phyloP scores from a whole-genome alignment of 1,284 basidiomycete genomes.

The Mycena sp. region DNA sequence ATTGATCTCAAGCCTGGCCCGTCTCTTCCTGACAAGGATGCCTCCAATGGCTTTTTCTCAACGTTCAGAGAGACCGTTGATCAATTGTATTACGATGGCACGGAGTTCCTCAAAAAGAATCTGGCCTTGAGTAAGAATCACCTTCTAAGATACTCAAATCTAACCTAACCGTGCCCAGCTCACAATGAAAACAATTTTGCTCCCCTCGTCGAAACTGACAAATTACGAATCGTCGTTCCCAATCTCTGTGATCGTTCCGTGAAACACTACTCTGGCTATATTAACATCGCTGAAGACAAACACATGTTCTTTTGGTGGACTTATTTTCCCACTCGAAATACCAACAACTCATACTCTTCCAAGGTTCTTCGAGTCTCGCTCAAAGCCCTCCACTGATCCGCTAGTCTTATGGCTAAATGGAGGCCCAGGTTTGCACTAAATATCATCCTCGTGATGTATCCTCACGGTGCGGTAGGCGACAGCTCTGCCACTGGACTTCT shows the following conservation, averaged over 20 bases:
- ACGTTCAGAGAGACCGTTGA: not conserved
- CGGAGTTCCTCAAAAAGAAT: not conserved
- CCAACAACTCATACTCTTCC: slow-evolving; percentile 33
- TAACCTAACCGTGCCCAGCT: not conserved
- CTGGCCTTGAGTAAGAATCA: not conserved
- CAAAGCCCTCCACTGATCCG: slow-evolving; percentile 64
- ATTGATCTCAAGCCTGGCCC: not conserved
- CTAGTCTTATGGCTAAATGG: slow-evolving; percentile 74
- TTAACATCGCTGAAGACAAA: slow-evolving; percentile 75
- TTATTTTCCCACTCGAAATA: too few species aligned
- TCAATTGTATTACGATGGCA: slow-evolving; percentile 3
- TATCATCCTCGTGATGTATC: not conserved
- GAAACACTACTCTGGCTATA: slow-evolving; percentile 81
- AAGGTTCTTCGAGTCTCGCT: slow-evolving; percentile 74
- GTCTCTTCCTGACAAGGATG: not conserved
- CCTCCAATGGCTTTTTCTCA: not conserved
- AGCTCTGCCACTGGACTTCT: slow-evolving; percentile 77
- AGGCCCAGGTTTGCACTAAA: slow-evolving; percentile 61
- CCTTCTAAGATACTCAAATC: not conserved
- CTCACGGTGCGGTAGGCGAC: slow-evolving; percentile 49
- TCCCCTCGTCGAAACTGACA: slow-evolving; percentile 5
- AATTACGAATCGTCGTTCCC: slow-evolving; percentile 46
- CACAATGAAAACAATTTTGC: not conserved
- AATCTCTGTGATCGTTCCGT: slow-evolving; percentile 85
- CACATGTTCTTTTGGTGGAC: slow-evolving; percentile 87